Base-by-base conservation (phyloP, 805 yeast species). In the Yarrowia sp. region DNA sequence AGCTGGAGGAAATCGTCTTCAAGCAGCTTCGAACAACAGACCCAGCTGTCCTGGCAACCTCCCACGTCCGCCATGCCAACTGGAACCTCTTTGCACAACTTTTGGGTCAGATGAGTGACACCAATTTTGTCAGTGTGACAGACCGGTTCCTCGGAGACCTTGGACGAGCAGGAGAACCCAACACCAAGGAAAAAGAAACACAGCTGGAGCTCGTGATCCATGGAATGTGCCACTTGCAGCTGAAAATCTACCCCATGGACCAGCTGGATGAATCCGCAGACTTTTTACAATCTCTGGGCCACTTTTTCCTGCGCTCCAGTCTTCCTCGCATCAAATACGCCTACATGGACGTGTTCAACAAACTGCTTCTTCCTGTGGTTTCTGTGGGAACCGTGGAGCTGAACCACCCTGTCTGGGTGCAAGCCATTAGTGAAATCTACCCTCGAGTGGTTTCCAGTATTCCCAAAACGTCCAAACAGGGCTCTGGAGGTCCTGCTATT, bases 341-440 rank as follows among this genome's bases (percentile, higher is more conserved):
- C 1, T 96, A 93, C 72, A 89, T 95, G 52, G 96, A 91, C 68
- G 96, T 91, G 0, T 79, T 92, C 41, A 82, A 88, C 65, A 86
- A 84, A 62, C 81, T 95, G 26, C 76, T 95, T 2, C 77, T 91
- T 43, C 96, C 98, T 0, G 74, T 95, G 24, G 96, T 98, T 0
- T 93, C 90, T 9, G 80, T 85, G 1, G 80, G 92, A 33, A 90
- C 97, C 0, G 98, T 97, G 0, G 99, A 95, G 73, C 92, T 91
- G 0, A 93, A 95, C 71, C 96, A 93, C 73, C 99, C 99, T 3
- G 85, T 88, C 0, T 95, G 99, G 99, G 86, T 87, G 0, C 89
- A 85, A 43, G 95, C 97, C 0, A 83, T 91, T 63, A 82, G 82
- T 22, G 77, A 80, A 19, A 84, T 93, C 14, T 86, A 83, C 73